Base-by-base conservation (phyloP, 129 eudicot genomes). In the Lactuca saligna region DNA sequence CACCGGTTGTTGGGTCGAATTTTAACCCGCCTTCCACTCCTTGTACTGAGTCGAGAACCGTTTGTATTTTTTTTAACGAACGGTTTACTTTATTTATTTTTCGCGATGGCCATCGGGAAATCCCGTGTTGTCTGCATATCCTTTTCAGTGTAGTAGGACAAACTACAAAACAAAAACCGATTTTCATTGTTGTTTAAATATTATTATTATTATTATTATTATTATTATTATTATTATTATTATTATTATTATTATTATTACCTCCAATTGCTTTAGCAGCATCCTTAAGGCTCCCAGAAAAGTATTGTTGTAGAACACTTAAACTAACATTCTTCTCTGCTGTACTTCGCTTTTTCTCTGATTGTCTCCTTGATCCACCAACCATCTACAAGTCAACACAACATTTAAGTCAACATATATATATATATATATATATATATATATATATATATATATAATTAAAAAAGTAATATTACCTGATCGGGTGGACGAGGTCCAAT, bases 181-280 rank as follows among this genome's bases (percentile, higher is more conserved):
- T 49, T 14, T 13, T 60, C 58, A 64, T 16, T 17, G 29, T 25
- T 25, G 29, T 25, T 25, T n/a, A n/a, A n/a, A n/a, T n/a, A n/a
- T n/a, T n/a, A n/a, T n/a, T n/a, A n/a, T n/a, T n/a, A n/a, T n/a
- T n/a, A n/a, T n/a, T n/a, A n/a, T n/a, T n/a, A n/a, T n/a, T n/a
- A n/a, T n/a, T n/a, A n/a, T n/a, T n/a, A n/a, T n/a, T n/a, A n/a
- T n/a, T n/a, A n/a, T n/a, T n/a, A n/a, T n/a, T n/a, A n/a, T n/a
- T n/a, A n/a, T n/a, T n/a, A n/a, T n/a, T n/a, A n/a, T n/a, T 25
- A 25, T 25, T 25, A 25, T 25, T 25, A 25, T 25, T 79, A 93
- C 99, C 99, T 61, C 99, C 99, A 68, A 93, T 83, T 77, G 86
- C 81, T 82, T 84, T 86, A 39, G 98, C 96, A 77, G 98, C 96